Percentiles rank a stretch among this genome's conserved stretches.
phyloP scores from a whole-genome alignment of 2,329 filamentous ascomycete species.

The Fusarium tuaranense region DNA sequence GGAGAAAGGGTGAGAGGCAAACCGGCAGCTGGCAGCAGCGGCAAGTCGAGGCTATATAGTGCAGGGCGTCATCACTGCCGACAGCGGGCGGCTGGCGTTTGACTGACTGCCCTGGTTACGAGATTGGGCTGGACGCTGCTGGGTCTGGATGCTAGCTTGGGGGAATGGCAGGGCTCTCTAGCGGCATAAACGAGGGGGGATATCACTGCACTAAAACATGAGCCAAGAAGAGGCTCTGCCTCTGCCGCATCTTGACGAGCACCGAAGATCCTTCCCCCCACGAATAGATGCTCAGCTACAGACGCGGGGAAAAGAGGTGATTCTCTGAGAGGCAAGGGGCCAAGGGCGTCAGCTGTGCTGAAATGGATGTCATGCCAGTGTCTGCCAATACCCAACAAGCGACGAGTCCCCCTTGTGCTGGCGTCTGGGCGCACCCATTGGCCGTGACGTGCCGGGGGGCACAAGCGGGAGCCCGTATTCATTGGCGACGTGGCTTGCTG shows the following conservation, averaged over 20 bases:
- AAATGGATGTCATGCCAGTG: conserved; percentile 3
- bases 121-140: neutral
- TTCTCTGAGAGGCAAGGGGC: conserved; percentile 5
- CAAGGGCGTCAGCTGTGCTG: conserved; percentile 2
- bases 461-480: conserved; percentile 36
- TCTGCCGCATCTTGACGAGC: conserved; percentile 19
- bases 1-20: conserved; percentile 1
- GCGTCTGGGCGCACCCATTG: conserved; percentile 28
- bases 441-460: conserved; percentile 13
- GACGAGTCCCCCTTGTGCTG: conserved; percentile 25
- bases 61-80: conserved; percentile 20
- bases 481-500: conserved; percentile 36
- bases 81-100: conserved; percentile 14
- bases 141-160: neutral
- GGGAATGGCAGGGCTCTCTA: conserved; percentile 1
- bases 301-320: conserved; percentile 23
- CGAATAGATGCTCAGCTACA: conserved; percentile 23
- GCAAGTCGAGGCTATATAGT: conserved; percentile 25
- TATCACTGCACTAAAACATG: conserved; percentile 6
- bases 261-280: neutral
- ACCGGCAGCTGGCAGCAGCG: conserved; percentile 10
- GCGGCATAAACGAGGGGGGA: conserved; percentile 26
- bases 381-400: conserved; percentile 7
- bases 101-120: conserved; percentile 12
- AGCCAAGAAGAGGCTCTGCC: conserved; percentile 33